A percentile compares a stretch with the other conserved stretches of the same genome.
Evolutionary conservation across 2,329 filamentous ascomycete genomes (phyloP).

Genomic region (Penicillium sp.): DNA sequence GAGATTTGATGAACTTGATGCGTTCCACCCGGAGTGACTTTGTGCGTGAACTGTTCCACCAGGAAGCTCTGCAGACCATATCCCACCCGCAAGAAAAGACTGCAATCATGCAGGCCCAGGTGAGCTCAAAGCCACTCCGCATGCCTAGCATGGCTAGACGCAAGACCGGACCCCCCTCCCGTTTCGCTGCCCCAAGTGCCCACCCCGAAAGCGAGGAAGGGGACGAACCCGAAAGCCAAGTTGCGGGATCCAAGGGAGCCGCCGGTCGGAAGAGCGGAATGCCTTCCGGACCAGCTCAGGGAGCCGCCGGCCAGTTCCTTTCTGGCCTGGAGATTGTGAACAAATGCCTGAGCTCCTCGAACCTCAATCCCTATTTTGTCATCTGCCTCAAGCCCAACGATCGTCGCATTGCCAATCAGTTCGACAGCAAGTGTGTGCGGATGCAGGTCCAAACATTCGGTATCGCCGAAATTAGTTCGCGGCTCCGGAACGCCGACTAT

Average conservation of each 20-base stretch:
- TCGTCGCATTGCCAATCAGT: slow-evolving; percentile 94
- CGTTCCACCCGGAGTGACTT: slow-evolving; percentile 86
- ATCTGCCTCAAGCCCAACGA: slow-evolving; percentile 98
- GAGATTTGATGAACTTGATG: slow-evolving; percentile 92
- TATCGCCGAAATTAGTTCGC: slow-evolving; percentile 94
- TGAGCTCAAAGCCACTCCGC: slow-evolving; percentile 91
- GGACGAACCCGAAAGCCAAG: slow-evolving; percentile 40
- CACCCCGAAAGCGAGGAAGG: slow-evolving; percentile 41
- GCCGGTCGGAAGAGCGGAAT: slow-evolving; percentile 42
- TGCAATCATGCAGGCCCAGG: slow-evolving; percentile 91
- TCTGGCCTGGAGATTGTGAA: slow-evolving; percentile 86
- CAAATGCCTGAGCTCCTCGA: slow-evolving; percentile 75
- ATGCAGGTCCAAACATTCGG: slow-evolving; percentile 93
- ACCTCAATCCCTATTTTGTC: slow-evolving; percentile 91
- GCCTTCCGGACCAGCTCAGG: slow-evolving; percentile 59
- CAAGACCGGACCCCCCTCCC: slow-evolving; percentile 60
- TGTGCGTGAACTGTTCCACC: slow-evolving; percentile 87
- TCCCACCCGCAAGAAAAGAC: slow-evolving; percentile 88
- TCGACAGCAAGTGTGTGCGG: slow-evolving; percentile 97
- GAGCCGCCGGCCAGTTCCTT: slow-evolving; percentile 89
- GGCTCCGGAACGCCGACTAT: slow-evolving; percentile 89
- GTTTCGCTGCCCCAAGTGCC: slow-evolving; percentile 36
- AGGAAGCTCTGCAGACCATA: slow-evolving; percentile 87
- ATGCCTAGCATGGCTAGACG: slow-evolving; percentile 88
- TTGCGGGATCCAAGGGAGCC: slow-evolving; percentile 30